Evolutionary conservation across 768 basidiomycete genomes (phyloP).

Genomic region (Hemileccinum rubropunctum): DNA sequence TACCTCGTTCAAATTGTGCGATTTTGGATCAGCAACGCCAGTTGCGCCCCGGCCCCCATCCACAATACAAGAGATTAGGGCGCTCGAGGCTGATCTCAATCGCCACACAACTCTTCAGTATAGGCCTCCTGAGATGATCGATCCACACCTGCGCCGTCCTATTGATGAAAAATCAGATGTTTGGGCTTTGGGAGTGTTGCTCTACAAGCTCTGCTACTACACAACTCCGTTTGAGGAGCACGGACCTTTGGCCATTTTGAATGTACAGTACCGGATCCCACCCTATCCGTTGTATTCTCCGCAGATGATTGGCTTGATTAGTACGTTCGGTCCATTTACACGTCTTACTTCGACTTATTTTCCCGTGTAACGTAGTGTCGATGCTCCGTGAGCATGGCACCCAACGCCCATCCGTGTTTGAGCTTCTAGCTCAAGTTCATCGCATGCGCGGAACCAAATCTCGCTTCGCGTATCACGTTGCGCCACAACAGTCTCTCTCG

Average conservation of each 20-base stretch:
- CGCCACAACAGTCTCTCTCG: conserved; percentile 44
- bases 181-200: conserved; percentile 94
- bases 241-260: conserved; percentile 92
- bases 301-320: conserved; percentile 79
- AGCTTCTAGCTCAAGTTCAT: conserved; percentile 81
- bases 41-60: conserved; percentile 69
- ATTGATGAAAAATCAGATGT: conserved; percentile 95
- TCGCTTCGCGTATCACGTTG: conserved; percentile 64
- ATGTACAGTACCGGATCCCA: conserved; percentile 92
- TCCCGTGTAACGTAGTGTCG: conserved; percentile 50
- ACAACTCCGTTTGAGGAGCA: conserved; percentile 99
- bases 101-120: conserved; percentile 96
- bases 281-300: conserved; percentile 85
- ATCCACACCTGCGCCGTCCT: conserved; percentile 76
- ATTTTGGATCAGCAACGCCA: conserved; percentile 91
- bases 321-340: conserved; percentile 41
- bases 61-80: conserved; percentile 79
- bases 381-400: conserved; percentile 92
- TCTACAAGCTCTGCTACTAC: conserved; percentile 99
- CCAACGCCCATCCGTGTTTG: conserved; percentile 85
- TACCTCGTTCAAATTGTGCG: conserved; percentile 91
- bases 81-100: conserved; percentile 88
- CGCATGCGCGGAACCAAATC: conserved; percentile 85
- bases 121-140: conserved; percentile 98
- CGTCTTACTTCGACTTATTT: conserved; percentile 9